Conservation (phyloP, 1,284 basidiomycete species). For the Cystobasidiaceae sp. region DNA sequence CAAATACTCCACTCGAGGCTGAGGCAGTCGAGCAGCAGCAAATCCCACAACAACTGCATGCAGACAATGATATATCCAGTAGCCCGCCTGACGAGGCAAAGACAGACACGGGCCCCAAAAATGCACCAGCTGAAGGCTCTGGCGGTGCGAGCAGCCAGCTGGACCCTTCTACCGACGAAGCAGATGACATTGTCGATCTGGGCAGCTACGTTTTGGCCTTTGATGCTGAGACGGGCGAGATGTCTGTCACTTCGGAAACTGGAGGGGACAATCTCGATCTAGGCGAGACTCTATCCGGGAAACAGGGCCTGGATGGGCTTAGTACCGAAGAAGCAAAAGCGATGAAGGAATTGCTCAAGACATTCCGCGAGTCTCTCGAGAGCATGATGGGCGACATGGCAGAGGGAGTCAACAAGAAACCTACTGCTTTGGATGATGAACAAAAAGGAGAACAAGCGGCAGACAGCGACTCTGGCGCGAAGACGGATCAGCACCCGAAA, state of each 20-base stretch:
- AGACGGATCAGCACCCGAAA: neutral
- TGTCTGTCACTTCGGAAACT: conserved; percentile 5
- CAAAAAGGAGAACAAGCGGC: no score
- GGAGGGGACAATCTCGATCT: neutral
- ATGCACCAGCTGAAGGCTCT: neutral
- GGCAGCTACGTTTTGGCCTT: conserved; percentile 9
- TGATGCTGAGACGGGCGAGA: conserved; percentile 12
- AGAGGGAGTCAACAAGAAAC: neutral
- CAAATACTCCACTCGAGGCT: neutral
- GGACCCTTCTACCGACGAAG: neutral
- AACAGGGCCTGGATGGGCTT: neutral
- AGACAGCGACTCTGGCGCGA: neutral
- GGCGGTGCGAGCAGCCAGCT: neutral
- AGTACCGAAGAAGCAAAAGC: conserved; percentile 1
- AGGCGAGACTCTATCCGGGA: neutral
- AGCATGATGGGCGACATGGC: neutral
- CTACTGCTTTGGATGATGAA: no score
- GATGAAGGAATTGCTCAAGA: conserved; percentile 1
- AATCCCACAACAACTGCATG: neutral
- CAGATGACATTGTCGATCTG: conserved; percentile 3
- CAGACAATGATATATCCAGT: neutral
- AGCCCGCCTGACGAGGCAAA: neutral
- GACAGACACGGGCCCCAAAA: neutral
- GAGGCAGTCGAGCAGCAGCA: neutral
- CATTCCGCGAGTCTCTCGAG: conserved; percentile 1